Conservation (phyloP, 2,329 filamentous ascomycete genomes). For the Pseudopithomyces maydicus region DNA sequence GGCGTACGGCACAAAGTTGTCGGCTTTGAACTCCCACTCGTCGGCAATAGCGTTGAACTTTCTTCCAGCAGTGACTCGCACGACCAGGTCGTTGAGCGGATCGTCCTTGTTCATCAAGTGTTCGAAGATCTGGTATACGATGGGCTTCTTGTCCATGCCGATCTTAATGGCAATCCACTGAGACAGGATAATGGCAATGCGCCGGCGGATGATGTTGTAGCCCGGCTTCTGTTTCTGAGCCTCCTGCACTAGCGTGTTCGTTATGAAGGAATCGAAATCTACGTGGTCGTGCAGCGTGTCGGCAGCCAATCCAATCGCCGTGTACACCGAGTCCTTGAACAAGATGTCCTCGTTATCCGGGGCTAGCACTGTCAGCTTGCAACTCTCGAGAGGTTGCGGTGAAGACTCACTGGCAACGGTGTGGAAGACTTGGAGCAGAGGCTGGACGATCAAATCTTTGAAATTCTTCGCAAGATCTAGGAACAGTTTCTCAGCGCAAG, state of each 20-base stretch:
- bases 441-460: conserved; percentile 78
- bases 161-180: conserved; percentile 87
- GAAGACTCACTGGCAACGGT: conserved; percentile 67
- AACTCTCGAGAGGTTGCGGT: background rate
- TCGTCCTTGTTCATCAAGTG: conserved; percentile 82
- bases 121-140: conserved; percentile 87
- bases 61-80: conserved; percentile 86
- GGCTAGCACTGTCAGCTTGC: conserved; percentile 43
- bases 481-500: conserved; percentile 92
- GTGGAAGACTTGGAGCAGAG: conserved; percentile 81
- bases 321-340: conserved; percentile 93
- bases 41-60: conserved; percentile 82
- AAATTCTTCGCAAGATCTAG: conserved; percentile 88
- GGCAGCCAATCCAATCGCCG: conserved; percentile 85
- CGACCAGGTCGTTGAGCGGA: conserved; percentile 83
- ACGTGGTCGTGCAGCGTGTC: conserved; percentile 74
- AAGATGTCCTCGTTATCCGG: conserved; percentile 71
- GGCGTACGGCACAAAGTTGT: conserved; percentile 78
- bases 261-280: conserved; percentile 82
- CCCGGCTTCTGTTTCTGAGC: conserved; percentile 70
- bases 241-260: conserved; percentile 76
- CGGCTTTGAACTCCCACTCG: conserved; percentile 79
- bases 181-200: conserved; percentile 85
- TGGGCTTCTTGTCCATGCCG: conserved; percentile 67
- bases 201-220: conserved; percentile 82